Conservation (phyloP, 495 filamentous ascomycete species). For the Bryoglossum gracile region DNA sequence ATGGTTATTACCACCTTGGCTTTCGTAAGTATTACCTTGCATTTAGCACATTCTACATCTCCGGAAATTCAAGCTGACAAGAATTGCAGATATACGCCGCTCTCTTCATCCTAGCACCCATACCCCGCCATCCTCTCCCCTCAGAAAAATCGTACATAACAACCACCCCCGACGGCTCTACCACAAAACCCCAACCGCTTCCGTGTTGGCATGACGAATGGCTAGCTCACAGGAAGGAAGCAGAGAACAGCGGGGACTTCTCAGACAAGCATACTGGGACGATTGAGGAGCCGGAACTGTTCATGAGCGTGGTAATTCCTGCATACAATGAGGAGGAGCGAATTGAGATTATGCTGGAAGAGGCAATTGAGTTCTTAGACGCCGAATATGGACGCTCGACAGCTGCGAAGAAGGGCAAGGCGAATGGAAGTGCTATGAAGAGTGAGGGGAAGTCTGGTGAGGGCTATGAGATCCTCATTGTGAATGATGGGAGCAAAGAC, state of each 20-base stretch:
- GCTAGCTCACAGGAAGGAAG: slow-evolving; percentile 44
- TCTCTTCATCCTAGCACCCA: slow-evolving; percentile 69
- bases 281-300: slow-evolving; percentile 48
- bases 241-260: slow-evolving; percentile 37
- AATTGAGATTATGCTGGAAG: slow-evolving; percentile 74
- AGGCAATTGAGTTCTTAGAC: slow-evolving; percentile 83
- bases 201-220: slow-evolving; percentile 79
- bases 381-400: slow-evolving; percentile 56
- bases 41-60: neutral
- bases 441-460: slow-evolving; percentile 20
- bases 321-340: slow-evolving; percentile 92
- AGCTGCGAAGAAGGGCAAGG: slow-evolving; percentile 20
- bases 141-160: slow-evolving; percentile 85
- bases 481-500: slow-evolving; percentile 91
- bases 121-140: slow-evolving; percentile 62
- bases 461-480: slow-evolving; percentile 92
- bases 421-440: slow-evolving; percentile 10
- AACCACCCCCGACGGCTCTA: slow-evolving; percentile 55
- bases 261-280: slow-evolving; percentile 28
- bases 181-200: slow-evolving; percentile 51
- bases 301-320: slow-evolving; percentile 85
- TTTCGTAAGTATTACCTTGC: slow-evolving; percentile 16
- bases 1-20: slow-evolving; percentile 10
- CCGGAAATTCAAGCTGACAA: neutral
- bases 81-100: slow-evolving; percentile 55